Evolutionary conservation across 768 basidiomycete species (phyloP).

Genomic region (Boletus pseudopeckii): DNA sequence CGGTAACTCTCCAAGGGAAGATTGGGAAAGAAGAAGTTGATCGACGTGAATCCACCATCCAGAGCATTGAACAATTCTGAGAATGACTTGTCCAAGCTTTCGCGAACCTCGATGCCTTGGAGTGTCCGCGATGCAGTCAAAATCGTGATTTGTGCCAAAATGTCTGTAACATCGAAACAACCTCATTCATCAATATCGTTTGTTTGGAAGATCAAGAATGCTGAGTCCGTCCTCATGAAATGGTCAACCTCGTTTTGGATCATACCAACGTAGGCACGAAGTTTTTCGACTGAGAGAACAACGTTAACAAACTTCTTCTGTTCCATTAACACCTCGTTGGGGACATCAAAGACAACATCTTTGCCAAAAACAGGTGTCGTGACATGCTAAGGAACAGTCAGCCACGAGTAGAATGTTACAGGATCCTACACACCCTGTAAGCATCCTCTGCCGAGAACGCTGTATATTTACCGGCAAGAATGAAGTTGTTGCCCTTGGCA

Average conservation of each 20-base stretch:
- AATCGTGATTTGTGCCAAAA: slow-evolving; percentile 87
- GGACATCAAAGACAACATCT: slow-evolving; percentile 96
- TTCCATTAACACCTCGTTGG: slow-evolving; percentile 96
- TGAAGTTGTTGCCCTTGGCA: slow-evolving; percentile 88
- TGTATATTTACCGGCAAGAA: slow-evolving; percentile 90
- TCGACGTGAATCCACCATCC: slow-evolving; percentile 93
- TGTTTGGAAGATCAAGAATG: slow-evolving; percentile 59
- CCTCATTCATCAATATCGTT: slow-evolving; percentile 77
- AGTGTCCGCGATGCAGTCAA: slow-evolving; percentile 91
- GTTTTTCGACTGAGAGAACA: slow-evolving; percentile 88
- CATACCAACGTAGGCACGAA: slow-evolving; percentile 80
- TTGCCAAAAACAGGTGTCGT: slow-evolving; percentile 96
- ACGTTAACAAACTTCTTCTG: slow-evolving; percentile 99
- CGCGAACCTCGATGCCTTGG: slow-evolving; percentile 89
- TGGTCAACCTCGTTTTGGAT: slow-evolving; percentile 72
- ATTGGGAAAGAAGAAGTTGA: slow-evolving; percentile 95
- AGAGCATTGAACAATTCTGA: slow-evolving; percentile 83
- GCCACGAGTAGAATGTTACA: background rate
- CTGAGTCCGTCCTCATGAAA: slow-evolving; percentile 63
- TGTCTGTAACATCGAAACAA: slow-evolving; percentile 66
- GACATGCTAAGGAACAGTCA: slow-evolving; percentile 54
- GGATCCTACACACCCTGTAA: slow-evolving; percentile 62
- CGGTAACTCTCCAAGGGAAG: slow-evolving; percentile 89
- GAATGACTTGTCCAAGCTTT: slow-evolving; percentile 74
- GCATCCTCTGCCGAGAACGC: slow-evolving; percentile 95